A percentile compares a stretch with the other conserved stretches of the same genome.
phyloP scores from a whole-genome alignment of 805 yeast species.

The Metschnikowia aberdeeniae region DNA sequence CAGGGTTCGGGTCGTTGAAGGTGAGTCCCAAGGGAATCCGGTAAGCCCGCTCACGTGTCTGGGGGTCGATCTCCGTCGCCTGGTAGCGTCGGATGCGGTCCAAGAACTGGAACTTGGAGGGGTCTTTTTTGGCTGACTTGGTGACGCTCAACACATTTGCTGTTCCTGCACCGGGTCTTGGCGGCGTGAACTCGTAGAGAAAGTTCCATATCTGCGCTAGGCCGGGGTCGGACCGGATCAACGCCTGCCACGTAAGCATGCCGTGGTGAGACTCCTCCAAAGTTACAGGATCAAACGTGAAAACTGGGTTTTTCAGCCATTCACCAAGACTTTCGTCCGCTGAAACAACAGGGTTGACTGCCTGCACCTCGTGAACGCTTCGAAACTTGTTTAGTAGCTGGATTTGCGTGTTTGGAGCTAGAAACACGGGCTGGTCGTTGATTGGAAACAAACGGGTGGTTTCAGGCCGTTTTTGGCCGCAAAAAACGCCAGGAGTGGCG shows the following conservation, averaged over 20 bases:
- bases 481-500: not conserved
- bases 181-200: constrained; percentile 8
- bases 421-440: constrained; percentile 4
- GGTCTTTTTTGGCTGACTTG: constrained; percentile 3
- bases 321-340: constrained; percentile 9
- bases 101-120: constrained; percentile 6
- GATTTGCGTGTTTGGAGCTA: constrained; percentile 9
- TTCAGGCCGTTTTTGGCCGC: not conserved
- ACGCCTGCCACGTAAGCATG: constrained; percentile 15
- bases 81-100: constrained; percentile 12
- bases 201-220: constrained; percentile 15
- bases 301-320: constrained; percentile 9
- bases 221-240: constrained; percentile 17
- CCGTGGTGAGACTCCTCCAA: constrained; percentile 16
- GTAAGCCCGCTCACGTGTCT: not conserved
- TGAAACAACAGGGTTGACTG: constrained; percentile 13
- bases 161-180: not conserved
- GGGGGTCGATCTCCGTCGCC: constrained; percentile 6
- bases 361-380: constrained; percentile 6
- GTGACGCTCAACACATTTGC: constrained; percentile 1
- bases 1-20: constrained; percentile 12
- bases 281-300: constrained; percentile 11
- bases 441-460: not conserved
- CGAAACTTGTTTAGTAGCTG: constrained; percentile 4
- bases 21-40: constrained; percentile 14